A percentile compares a stretch with the other conserved stretches of the same genome.
phyloP scores from a whole-genome alignment of 2,329 filamentous ascomycete species.

The Huntiella abstrusa region DNA sequence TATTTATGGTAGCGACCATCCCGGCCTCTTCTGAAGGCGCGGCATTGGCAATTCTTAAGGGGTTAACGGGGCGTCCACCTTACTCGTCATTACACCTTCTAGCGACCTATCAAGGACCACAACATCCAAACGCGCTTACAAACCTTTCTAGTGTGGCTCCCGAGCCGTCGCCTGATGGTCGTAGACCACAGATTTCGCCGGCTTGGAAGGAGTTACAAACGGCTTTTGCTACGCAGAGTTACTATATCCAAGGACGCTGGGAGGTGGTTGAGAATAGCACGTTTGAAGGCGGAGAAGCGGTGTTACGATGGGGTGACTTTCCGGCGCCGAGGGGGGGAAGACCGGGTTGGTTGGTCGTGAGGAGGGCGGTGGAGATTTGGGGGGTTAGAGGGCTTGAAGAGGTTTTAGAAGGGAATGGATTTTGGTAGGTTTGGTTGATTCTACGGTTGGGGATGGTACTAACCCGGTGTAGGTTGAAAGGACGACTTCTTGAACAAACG shows the following conservation, averaged over 20 bases:
- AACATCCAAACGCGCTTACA: conserved; percentile 26
- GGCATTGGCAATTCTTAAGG: conserved; percentile 34
- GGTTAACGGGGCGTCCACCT: conserved; percentile 36
- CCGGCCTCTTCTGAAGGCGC: conserved; percentile 28
- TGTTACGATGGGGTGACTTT: conserved; percentile 39
- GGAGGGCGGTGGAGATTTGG: conserved; percentile 38
- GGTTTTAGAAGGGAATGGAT: conserved; percentile 32
- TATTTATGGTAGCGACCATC: conserved; percentile 38
- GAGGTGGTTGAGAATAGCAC: conserved; percentile 20
- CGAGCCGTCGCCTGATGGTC: conserved; percentile 15
- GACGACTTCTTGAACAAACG: conserved; percentile 33
- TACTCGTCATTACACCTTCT: conserved; percentile 15
- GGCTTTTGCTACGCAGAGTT: conserved; percentile 36
- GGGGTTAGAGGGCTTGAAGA: conserved; percentile 29
- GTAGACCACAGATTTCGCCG: conserved; percentile 18
- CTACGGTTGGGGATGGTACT: not conserved
- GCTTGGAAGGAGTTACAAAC: conserved; percentile 36
- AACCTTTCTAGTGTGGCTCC: conserved; percentile 18
- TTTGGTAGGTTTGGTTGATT: conserved; percentile 23
- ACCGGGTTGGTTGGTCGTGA: conserved; percentile 28
- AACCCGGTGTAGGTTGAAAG: conserved; percentile 25
- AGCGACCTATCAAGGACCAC: conserved; percentile 26
- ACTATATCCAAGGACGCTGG: conserved; percentile 35
- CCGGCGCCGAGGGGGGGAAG: conserved; percentile 35
- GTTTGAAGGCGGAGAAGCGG: conserved; percentile 19